phyloP scores from a whole-genome alignment of 2,329 filamentous ascomycete species.

The Ceratocystis harringtonii region DNA sequence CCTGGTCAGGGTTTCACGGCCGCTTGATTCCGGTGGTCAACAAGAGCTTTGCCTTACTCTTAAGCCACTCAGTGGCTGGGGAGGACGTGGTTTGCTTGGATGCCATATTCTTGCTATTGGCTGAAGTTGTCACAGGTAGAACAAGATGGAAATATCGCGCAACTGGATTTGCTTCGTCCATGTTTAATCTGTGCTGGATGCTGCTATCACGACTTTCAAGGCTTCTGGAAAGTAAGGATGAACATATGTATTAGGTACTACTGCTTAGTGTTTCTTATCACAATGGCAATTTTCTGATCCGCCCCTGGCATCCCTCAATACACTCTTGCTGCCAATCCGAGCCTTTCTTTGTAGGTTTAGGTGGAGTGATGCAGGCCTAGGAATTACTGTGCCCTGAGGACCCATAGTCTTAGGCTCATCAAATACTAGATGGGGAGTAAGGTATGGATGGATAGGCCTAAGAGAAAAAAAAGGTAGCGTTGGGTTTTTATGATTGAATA shows the following conservation, averaged over 20 bases:
- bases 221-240: not conserved
- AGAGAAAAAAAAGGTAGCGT: not conserved
- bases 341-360: not conserved
- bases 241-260: not conserved
- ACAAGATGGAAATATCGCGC: not conserved
- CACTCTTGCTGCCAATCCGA: not conserved
- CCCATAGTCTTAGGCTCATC: slow-evolving; percentile 3
- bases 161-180: not conserved
- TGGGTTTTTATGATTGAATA: not conserved
- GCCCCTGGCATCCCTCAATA: not conserved
- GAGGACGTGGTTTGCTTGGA: slow-evolving; percentile 73
- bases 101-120: slow-evolving; percentile 70
- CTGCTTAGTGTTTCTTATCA: not conserved
- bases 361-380: slow-evolving; percentile 5
- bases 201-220: not conserved
- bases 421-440: not conserved
- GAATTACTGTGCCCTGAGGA: not conserved
- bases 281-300: not conserved
- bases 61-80: slow-evolving; percentile 69
- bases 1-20: slow-evolving; percentile 49
- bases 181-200: not conserved
- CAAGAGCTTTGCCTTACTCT: slow-evolving; percentile 56
- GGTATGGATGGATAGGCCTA: not conserved
- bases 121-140: not conserved
- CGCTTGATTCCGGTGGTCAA: slow-evolving; percentile 27